Conservation (phyloP, 352 stramenopile genomes). For the Thalassiosira exigua region DNA sequence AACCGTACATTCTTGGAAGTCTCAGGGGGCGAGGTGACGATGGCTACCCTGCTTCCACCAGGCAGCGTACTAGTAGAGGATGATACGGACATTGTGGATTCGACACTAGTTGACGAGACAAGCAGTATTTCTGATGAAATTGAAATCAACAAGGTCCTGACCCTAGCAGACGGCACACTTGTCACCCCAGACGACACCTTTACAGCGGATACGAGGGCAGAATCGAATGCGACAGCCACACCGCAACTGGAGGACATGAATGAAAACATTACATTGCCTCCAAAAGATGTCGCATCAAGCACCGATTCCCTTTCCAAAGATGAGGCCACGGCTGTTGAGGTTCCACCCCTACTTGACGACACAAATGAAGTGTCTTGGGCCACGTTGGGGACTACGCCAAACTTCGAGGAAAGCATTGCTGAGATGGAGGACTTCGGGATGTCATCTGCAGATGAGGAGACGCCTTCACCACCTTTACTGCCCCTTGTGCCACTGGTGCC, state of each 20-base stretch:
- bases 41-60: constrained; percentile 29
- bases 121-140: constrained; percentile 8
- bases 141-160: constrained; percentile 54
- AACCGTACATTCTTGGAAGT: constrained; percentile 46
- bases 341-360: constrained; percentile 21
- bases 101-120: not conserved
- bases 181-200: constrained; percentile 33
- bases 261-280: no score
- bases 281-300: no score
- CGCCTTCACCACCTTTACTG: not conserved
- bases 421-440: constrained; percentile 32
- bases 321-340: not conserved
- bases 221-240: constrained; percentile 22
- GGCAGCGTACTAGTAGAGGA: constrained; percentile 24
- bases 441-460: not conserved
- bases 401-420: constrained; percentile 51
- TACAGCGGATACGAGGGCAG: constrained; percentile 21
- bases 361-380: constrained; percentile 32
- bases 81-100: not conserved
- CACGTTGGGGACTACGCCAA: constrained; percentile 29
- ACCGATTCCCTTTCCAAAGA: constrained; percentile 8
- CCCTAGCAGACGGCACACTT: constrained; percentile 46
- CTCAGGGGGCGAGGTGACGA: constrained; percentile 50
- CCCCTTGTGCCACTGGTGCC: not conserved
- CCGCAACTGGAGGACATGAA: no score